A percentile compares a stretch with the other conserved stretches of the same genome.
Evolutionary conservation across 345 rosid species (phyloP).

Genomic region (Acer yangbiense): DNA sequence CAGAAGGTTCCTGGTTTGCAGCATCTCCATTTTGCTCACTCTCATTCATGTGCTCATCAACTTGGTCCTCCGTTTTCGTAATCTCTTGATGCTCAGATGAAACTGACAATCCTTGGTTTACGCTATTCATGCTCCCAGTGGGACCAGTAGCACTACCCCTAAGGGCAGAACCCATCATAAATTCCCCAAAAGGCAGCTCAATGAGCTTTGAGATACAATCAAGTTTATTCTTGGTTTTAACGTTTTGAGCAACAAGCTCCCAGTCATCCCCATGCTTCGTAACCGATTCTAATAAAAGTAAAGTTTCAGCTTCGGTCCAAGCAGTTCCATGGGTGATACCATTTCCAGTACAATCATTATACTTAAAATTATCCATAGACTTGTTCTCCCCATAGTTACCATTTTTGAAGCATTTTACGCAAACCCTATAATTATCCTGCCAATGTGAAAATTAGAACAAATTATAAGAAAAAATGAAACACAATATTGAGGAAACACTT

Average conservation of each 20-base stretch:
- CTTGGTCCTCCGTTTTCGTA: slow-evolving; percentile 36
- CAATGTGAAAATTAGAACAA: slow-evolving; percentile 13
- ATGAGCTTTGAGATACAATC: slow-evolving; percentile 87
- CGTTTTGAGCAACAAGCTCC: slow-evolving; percentile 85
- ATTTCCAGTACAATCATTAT: slow-evolving; percentile 33
- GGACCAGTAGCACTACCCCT: slow-evolving; percentile 33
- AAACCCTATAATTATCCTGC: slow-evolving; percentile 54
- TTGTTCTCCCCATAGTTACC: slow-evolving; percentile 65
- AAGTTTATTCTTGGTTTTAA: slow-evolving; percentile 67
- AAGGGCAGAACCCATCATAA: slow-evolving; percentile 47
- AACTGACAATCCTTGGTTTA: slow-evolving; percentile 31
- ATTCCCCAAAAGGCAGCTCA: slow-evolving; percentile 88
- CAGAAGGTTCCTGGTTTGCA: slow-evolving; percentile 49
- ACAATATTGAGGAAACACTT: neutral
- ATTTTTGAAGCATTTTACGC: slow-evolving; percentile 62
- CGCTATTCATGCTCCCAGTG: slow-evolving; percentile 22
- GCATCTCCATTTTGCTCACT: slow-evolving; percentile 45
- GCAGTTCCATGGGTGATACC: slow-evolving; percentile 33
- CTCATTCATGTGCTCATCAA: slow-evolving; percentile 31
- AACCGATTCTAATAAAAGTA: slow-evolving; percentile 78
- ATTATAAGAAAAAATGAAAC: neutral
- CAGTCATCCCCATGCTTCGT: slow-evolving; percentile 84
- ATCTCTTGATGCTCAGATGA: slow-evolving; percentile 36
- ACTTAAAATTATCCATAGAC: slow-evolving; percentile 57
- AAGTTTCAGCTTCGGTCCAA: slow-evolving; percentile 90